These are phyloP conservation scores for Blepharisma undulans DNA, from an alignment of 169 alveolate species.

Conservation along the genomic window DNA sequence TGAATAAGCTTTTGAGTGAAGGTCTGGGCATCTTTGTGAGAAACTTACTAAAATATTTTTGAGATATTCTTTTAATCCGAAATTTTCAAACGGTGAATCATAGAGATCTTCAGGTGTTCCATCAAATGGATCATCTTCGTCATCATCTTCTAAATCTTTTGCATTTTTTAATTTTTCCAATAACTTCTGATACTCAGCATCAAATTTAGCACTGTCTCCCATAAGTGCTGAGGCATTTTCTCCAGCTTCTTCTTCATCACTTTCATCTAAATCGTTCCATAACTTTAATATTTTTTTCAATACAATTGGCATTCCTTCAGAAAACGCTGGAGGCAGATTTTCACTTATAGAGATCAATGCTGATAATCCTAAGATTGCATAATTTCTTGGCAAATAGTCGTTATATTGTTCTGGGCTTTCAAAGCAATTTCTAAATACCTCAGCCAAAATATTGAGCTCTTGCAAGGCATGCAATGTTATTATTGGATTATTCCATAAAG, in stretches of 20 bases:
- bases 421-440: not conserved
- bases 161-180: not conserved
- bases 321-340: not conserved
- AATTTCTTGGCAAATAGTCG: not conserved
- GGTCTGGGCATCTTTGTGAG: not conserved
- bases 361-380: not conserved
- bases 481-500: slow-evolving; percentile 18
- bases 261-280: not conserved
- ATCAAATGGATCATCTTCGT: slow-evolving; percentile 18
- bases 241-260: not conserved
- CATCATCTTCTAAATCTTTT: not conserved
- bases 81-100: slow-evolving; percentile 35
- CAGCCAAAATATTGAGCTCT: not conserved
- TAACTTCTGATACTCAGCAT: slow-evolving; percentile 21
- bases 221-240: not conserved
- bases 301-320: not conserved
- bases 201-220: not conserved
- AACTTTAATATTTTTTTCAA: not conserved
- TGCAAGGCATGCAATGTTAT: not conserved
- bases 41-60: not conserved
- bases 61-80: not conserved
- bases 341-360: not conserved
- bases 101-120: slow-evolving; percentile 31
- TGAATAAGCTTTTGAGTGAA: not conserved
- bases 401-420: not conserved